A percentile compares a stretch with the other conserved stretches of the same genome.
These are phyloP conservation scores for Beauveria rudraprayagi DNA, from an alignment of 2,329 filamentous ascomycete species.

Conservation along the genomic window DNA sequence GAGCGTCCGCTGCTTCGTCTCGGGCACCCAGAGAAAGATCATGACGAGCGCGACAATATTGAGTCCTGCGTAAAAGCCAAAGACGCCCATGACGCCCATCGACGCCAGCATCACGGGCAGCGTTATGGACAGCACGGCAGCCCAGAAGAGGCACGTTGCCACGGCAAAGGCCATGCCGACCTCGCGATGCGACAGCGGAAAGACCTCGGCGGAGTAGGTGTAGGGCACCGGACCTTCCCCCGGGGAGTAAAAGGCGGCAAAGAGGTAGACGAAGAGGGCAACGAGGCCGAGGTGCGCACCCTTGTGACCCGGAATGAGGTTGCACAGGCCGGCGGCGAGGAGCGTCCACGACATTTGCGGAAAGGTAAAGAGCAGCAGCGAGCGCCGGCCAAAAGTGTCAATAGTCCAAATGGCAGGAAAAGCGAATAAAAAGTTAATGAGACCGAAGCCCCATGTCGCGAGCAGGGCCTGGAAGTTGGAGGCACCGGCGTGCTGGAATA, in stretches of 20 bases:
- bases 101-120: slow-evolving; percentile 48
- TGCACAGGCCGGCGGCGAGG: slow-evolving; percentile 38
- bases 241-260: slow-evolving; percentile 42
- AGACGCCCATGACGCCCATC: slow-evolving; percentile 39
- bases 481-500: slow-evolving; percentile 52
- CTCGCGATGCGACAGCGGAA: slow-evolving; percentile 62
- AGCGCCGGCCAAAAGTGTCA: slow-evolving; percentile 47
- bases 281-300: slow-evolving; percentile 35
- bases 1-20: slow-evolving; percentile 49
- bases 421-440: slow-evolving; percentile 51
- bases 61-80: slow-evolving; percentile 47
- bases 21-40: slow-evolving; percentile 49
- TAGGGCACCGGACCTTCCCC: slow-evolving; percentile 61
- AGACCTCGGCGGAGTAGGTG: slow-evolving; percentile 62
- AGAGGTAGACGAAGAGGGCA: slow-evolving; percentile 50
- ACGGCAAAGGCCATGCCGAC: slow-evolving; percentile 65
- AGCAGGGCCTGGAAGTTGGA: slow-evolving; percentile 47
- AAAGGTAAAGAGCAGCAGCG: slow-evolving; percentile 36
- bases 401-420: slow-evolving; percentile 53
- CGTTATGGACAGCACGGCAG: slow-evolving; percentile 53
- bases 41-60: slow-evolving; percentile 47
- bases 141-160: slow-evolving; percentile 55
- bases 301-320: slow-evolving; percentile 35
- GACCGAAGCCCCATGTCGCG: slow-evolving; percentile 49
- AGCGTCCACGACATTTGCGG: slow-evolving; percentile 35